A percentile compares a stretch with the other conserved stretches of the same genome.
These are phyloP conservation scores for Scedosporium apiospermum DNA, from an alignment of 2,329 filamentous ascomycete species.

Conservation along the genomic window DNA sequence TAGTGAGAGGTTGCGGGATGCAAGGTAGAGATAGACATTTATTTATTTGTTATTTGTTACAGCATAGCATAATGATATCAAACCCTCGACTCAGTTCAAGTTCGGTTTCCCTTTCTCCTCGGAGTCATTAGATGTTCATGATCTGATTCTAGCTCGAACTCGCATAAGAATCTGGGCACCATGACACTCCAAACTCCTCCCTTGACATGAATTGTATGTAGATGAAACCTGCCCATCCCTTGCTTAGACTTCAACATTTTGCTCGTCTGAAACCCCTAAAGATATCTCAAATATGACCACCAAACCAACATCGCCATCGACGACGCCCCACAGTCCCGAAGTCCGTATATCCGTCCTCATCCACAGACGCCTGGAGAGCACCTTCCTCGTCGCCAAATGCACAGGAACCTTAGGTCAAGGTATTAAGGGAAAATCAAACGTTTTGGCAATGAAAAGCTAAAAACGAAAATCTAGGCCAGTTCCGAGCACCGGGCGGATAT, in stretches of 20 bases:
- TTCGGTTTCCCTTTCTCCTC: not conserved
- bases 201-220: too few species aligned
- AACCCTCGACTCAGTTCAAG: not conserved
- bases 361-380: constrained; percentile 24
- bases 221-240: too few species aligned
- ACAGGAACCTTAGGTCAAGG: constrained; percentile 38
- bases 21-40: not conserved
- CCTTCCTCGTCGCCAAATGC: constrained; percentile 36
- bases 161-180: not conserved
- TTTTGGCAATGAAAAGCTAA: not conserved
- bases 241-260: not conserved
- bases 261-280: not conserved
- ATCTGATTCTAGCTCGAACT: not conserved
- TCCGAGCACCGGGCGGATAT: constrained; percentile 65
- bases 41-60: not conserved
- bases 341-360: constrained; percentile 41
- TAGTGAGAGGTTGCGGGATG: not conserved
- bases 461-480: constrained; percentile 38
- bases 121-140: not conserved
- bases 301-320: not conserved
- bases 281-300: not conserved
- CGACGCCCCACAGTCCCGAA: constrained; percentile 22
- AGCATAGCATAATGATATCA: not conserved
- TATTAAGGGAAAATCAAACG: constrained; percentile 11
- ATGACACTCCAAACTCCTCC: not conserved